phyloP scores from a whole-genome alignment of 257 asterid species.

The Cruciata laevipes region DNA sequence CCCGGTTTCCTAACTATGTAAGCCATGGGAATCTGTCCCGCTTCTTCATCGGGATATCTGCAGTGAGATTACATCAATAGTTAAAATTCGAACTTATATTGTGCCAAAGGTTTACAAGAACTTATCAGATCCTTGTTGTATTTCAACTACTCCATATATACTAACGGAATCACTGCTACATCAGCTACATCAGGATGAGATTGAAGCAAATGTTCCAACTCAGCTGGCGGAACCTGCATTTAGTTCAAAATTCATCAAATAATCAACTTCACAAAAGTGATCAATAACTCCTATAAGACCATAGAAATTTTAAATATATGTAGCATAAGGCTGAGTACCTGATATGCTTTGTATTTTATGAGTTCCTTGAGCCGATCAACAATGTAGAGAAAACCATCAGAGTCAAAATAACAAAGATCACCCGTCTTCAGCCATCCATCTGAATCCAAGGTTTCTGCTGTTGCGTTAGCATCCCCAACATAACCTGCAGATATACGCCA shows the following conservation, averaged over 20 bases:
- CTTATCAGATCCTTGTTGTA: not conserved
- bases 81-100: not conserved
- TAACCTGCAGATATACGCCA: slow-evolving; percentile 58
- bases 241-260: slow-evolving; percentile 8
- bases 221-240: slow-evolving; percentile 93
- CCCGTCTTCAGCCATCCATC: slow-evolving; percentile 98
- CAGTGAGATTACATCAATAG: slow-evolving; percentile 6
- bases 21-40: slow-evolving; percentile 97
- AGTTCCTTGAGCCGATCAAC: slow-evolving; percentile 89
- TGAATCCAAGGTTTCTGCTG: slow-evolving; percentile 68
- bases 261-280: not conserved
- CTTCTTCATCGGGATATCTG: slow-evolving; percentile 94
- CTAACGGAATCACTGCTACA: slow-evolving; percentile 97
- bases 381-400: slow-evolving; percentile 66
- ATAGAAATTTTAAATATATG: not conserved
- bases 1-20: slow-evolving; percentile 77
- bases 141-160: slow-evolving; percentile 9
- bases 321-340: slow-evolving; percentile 33
- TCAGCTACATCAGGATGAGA: slow-evolving; percentile 74
- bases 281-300: not conserved
- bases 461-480: slow-evolving; percentile 76
- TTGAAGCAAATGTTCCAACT: slow-evolving; percentile 79
- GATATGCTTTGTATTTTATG: slow-evolving; percentile 89
- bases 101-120: not conserved
- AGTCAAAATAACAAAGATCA: slow-evolving; percentile 84